These are phyloP conservation scores for Monilinia fructicola DNA, from an alignment of 2,329 filamentous ascomycete genomes.

Conservation along the genomic window DNA sequence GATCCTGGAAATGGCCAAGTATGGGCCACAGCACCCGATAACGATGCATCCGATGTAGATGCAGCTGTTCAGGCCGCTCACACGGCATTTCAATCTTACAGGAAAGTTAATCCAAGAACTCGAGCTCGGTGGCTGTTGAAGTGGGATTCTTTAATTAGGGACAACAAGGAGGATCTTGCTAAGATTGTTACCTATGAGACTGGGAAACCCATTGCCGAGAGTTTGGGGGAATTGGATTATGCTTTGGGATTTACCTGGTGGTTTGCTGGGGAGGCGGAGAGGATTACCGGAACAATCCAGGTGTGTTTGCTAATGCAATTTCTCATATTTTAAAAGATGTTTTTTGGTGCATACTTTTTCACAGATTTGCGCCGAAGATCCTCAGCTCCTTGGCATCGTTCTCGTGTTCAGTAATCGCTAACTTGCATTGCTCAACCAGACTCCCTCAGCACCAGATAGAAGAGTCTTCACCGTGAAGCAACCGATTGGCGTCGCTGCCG, in stretches of 20 bases:
- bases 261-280: conserved; percentile 60
- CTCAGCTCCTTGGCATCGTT: background rate
- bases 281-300: conserved; percentile 60
- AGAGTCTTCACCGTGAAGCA: conserved; percentile 73
- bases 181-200: conserved; percentile 61
- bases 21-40: conserved; percentile 46
- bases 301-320: background rate
- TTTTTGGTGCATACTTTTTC: background rate
- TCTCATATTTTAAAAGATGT: background rate
- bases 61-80: conserved; percentile 58
- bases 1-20: conserved; percentile 48
- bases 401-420: background rate
- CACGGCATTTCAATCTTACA: conserved; percentile 59
- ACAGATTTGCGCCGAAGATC: background rate
- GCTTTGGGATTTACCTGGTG: conserved; percentile 54
- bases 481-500: conserved; percentile 66
- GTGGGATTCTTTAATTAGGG: conserved; percentile 64
- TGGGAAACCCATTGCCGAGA: conserved; percentile 53
- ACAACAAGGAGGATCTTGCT: conserved; percentile 61
- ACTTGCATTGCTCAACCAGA: conserved; percentile 36
- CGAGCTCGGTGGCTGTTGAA: conserved; percentile 62
- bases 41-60: conserved; percentile 58
- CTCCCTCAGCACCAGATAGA: conserved; percentile 59
- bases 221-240: conserved; percentile 54
- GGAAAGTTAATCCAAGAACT: conserved; percentile 58